Evolutionary conservation across 768 basidiomycete genomes (phyloP).

Genomic region (Gymnopilus dilepis): DNA sequence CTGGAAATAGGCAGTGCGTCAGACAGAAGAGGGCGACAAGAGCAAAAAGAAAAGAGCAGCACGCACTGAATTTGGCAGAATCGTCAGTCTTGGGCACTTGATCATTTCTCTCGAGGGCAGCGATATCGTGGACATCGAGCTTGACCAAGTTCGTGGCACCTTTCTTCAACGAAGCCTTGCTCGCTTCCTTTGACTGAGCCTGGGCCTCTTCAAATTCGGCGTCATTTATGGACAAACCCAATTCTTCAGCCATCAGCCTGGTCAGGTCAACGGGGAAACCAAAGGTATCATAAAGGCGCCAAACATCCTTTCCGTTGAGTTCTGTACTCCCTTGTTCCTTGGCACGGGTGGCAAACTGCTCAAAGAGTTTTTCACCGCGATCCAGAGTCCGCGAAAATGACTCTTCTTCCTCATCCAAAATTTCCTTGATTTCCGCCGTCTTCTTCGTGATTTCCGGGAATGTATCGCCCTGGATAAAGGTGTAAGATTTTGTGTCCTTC

Average conservation of each 20-base stretch:
- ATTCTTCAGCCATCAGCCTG: slow-evolving; percentile 95
- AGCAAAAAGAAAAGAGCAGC: not conserved
- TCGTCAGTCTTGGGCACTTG: slow-evolving; percentile 92
- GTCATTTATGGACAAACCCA: slow-evolving; percentile 83
- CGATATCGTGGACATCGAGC: slow-evolving; percentile 95
- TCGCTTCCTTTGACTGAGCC: slow-evolving; percentile 87
- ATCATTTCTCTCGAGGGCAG: slow-evolving; percentile 77
- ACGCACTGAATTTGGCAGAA: slow-evolving; percentile 86
- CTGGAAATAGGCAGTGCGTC: slow-evolving; percentile 43
- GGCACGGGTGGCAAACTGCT: slow-evolving; percentile 79
- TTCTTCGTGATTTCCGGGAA: slow-evolving; percentile 94
- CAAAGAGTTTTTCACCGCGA: slow-evolving; percentile 95
- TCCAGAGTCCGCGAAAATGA: slow-evolving; percentile 98
- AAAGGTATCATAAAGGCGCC: slow-evolving; percentile 97
- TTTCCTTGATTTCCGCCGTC: slow-evolving; percentile 86
- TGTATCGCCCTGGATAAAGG: slow-evolving; percentile 62
- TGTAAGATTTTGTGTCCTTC: slow-evolving; percentile 7
- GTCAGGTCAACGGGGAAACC: slow-evolving; percentile 98
- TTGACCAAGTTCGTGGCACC: slow-evolving; percentile 73
- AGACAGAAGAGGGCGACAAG: not conserved
- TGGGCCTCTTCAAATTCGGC: slow-evolving; percentile 90
- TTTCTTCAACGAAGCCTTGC: slow-evolving; percentile 82
- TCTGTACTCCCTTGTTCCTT: slow-evolving; percentile 63
- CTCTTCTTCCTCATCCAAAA: slow-evolving; percentile 96
- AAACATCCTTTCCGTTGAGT: slow-evolving; percentile 91